phyloP scores from a whole-genome alignment of 345 rosid genomes.

The Linum tenue region DNA sequence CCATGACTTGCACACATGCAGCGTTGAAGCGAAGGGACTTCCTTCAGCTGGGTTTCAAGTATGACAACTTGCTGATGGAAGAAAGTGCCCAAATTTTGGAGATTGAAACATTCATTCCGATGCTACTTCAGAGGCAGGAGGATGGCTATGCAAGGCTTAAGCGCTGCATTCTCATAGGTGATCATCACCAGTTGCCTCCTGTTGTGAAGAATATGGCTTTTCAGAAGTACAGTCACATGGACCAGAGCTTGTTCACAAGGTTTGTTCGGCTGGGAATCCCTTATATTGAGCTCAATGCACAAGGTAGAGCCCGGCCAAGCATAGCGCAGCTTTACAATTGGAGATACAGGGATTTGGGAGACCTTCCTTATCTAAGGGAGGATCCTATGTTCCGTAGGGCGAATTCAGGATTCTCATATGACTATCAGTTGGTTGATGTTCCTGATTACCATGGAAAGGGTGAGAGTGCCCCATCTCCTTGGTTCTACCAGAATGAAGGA shows the following conservation, averaged over 20 bases:
- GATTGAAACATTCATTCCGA: slow-evolving; percentile 97
- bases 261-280: slow-evolving; percentile 98
- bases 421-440: slow-evolving; percentile 83
- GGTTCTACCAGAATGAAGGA: slow-evolving; percentile 98
- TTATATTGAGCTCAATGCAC: slow-evolving; percentile 97
- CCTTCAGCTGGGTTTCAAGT: slow-evolving; percentile 94
- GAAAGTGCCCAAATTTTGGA: slow-evolving; percentile 99
- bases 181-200: slow-evolving; percentile 99
- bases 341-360: slow-evolving; percentile 96
- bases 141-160: slow-evolving; percentile 96
- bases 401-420: slow-evolving; percentile 89
- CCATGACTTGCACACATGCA: slow-evolving; percentile 99
- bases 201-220: slow-evolving; percentile 99
- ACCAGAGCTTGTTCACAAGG: slow-evolving; percentile 96
- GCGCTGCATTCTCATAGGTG: slow-evolving; percentile 95
- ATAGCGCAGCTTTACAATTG: slow-evolving; percentile 90
- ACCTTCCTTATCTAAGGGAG: slow-evolving; percentile 76
- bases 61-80: slow-evolving; percentile 97
- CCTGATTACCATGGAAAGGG: slow-evolving; percentile 89
- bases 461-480: slow-evolving; percentile 91
- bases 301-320: slow-evolving; percentile 98
- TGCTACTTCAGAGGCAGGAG: slow-evolving; percentile 98
- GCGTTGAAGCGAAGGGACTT: slow-evolving; percentile 96
- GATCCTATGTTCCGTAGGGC: slow-evolving; percentile 57
- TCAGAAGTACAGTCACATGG: slow-evolving; percentile 99